Evolutionary conservation across 441 rosid genomes (phyloP), one percentile per base, ranked within the genome.

Genomic region (Eugenia klotzschiana): DNA sequence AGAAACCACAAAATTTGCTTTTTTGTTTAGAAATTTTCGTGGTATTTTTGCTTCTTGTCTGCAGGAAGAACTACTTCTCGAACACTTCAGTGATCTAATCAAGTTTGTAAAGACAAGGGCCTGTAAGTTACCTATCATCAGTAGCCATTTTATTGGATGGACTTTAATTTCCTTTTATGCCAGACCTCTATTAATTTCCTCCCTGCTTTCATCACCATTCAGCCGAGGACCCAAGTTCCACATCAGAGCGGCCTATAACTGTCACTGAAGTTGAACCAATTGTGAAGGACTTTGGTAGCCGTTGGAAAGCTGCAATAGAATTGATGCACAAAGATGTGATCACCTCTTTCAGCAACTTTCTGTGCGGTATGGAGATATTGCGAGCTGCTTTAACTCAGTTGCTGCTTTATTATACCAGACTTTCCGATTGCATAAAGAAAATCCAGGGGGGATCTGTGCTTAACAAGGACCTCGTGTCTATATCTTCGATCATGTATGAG

Each of bases 241-340:
- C 88, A 58, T 86, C 94, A 0, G 98, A 95, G 86, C 93, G 90
- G 69, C 90, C 95, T 25, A 87, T 94, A 83, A 92, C 97, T 1
- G 90, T 93, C 79, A 87, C 92, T 7, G 98, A 95, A 90, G 94
- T 95, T 1, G 95, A 94, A 87, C 94, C 95, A 11, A 89, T 97
- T 26, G 94, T 92, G 43, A 94, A 94, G 84, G 97, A 94, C 85
- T 94, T 94, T 80, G 94, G 84, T 0, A 93, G 94, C 90, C 87
- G 98, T 82, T 97, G 98, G 99, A 95, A 94, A 86, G 91, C 96
- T 15, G 98, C 97, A 5, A 97, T 97, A 80, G 98, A 97, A 86
- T 84, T 97, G 89, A 97, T 97, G 99, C 97, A 97, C 93, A 95
- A 95, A 90, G 99, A 97, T 56, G 98, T 97, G 49, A 95, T 97